Base-by-base conservation (phyloP, 108 stramenopile species). In the Nitzschia putrida region DNA sequence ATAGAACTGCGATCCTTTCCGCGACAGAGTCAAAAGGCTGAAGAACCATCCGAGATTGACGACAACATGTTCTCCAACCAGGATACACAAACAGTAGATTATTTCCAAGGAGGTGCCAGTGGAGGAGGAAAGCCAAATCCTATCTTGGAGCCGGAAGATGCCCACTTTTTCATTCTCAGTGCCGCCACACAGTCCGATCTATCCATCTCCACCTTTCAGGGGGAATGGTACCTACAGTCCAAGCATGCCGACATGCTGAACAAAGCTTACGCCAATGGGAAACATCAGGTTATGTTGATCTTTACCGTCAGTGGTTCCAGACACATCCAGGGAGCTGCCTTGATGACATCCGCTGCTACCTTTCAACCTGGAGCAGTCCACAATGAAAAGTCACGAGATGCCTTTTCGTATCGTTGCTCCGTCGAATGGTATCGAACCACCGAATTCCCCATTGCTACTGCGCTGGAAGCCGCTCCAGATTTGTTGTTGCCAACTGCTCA, bases 381-480 rank as follows among this genome's bases (percentile, higher is more conserved):
- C 22, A 76, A 70, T 44, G 75, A 77, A 22, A 74, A 83, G 23
- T 69, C 78, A 10, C 64, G 71, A 43, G 61, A 63, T 24, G 47
- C 53, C 29, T 94, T 90, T 66, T 79, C 80, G 34, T 87, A 84
- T 65, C 72, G 84, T 37, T 72, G 90, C 23, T 54, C 78, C 20
- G 80, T 89, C 49, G 87, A 90, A 78, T 94, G 93, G 90, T 91
- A 87, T 72, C 81, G 93, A 12, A 94, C 93, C 2, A 89, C 88
- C 16, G 93, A 94, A 71, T 78, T 94, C 26, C 84, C 88, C 7
- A 83, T 86, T 54, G 66, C 83, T 10, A 94, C 85, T 42, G 93
- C 93, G 2, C 14, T 89, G 18, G 93, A 86, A 60, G 93, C 87
- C 2, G 88, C 89, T 9, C 84, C 90, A 11, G 85, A 91, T 85